These are phyloP conservation scores for Trypanosoma mega DNA, from an alignment of 208 protist species.

Conservation along the genomic window DNA sequence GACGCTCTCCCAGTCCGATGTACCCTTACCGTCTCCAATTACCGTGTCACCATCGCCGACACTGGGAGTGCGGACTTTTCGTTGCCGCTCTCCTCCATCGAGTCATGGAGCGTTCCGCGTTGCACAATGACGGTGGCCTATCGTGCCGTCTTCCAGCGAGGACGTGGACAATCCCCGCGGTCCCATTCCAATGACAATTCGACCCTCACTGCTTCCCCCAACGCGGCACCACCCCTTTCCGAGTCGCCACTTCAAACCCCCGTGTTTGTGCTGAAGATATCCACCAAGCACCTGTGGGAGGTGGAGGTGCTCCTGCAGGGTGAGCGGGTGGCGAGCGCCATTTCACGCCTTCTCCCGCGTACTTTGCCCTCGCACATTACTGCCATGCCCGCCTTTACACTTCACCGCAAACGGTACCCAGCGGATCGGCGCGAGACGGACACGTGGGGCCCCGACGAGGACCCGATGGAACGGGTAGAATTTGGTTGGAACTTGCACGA, in stretches of 20 bases:
- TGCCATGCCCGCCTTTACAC: constrained; percentile 50
- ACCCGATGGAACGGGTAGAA: constrained; percentile 31
- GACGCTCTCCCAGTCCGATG: constrained; percentile 13
- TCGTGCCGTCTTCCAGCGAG: constrained; percentile 19
- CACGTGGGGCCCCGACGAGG: background rate
- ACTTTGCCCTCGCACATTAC: constrained; percentile 23
- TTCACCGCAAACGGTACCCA: constrained; percentile 19
- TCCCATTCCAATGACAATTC: background rate
- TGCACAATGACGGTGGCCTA: constrained; percentile 9
- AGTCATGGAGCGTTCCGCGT: constrained; percentile 32
- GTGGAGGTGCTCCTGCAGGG: constrained; percentile 26
- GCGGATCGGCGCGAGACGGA: constrained; percentile 2
- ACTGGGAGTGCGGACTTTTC: constrained; percentile 31
- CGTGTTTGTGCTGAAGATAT: constrained; percentile 22
- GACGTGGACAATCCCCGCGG: background rate
- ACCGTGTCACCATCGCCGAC: constrained; percentile 22
- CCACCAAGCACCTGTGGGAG: constrained; percentile 28
- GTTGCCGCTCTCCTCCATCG: constrained; percentile 50
- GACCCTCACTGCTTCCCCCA: background rate
- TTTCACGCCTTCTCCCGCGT: background rate
- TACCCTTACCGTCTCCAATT: constrained; percentile 23
- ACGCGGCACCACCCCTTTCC: background rate
- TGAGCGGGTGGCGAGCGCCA: constrained; percentile 13
- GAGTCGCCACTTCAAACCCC: background rate
- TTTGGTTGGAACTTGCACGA: constrained; percentile 85